Conservation (phyloP, 768 basidiomycete species). For the Lactifluus rugatus region DNA sequence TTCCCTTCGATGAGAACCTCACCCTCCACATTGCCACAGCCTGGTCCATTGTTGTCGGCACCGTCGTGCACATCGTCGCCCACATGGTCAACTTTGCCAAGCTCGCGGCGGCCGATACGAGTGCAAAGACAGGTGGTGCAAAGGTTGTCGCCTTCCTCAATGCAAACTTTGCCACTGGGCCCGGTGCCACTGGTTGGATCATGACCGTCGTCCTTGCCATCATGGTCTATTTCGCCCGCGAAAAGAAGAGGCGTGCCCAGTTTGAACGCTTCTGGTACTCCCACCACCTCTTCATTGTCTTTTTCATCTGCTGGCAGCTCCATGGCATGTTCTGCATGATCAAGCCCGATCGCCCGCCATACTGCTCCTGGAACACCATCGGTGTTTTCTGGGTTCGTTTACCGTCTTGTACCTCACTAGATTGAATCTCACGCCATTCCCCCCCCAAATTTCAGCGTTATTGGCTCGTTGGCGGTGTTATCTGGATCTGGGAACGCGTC, state of each 20-base stretch:
- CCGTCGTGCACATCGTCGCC: constrained; percentile 65
- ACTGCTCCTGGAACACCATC: constrained; percentile 73
- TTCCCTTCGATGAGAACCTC: constrained; percentile 92
- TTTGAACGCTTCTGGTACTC: constrained; percentile 90
- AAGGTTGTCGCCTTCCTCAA: constrained; percentile 60
- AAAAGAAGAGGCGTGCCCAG: constrained; percentile 64
- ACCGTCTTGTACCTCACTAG: background rate
- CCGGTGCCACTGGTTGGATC: constrained; percentile 79
- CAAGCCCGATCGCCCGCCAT: constrained; percentile 79
- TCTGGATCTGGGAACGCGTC: constrained; percentile 83
- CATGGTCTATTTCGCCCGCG: constrained; percentile 81
- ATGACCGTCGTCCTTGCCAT: constrained; percentile 64
- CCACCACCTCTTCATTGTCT: constrained; percentile 82
- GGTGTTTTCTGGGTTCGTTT: constrained; percentile 89
- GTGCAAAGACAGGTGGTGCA: constrained; percentile 43
- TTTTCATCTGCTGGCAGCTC: constrained; percentile 91
- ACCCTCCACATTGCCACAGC: constrained; percentile 85
- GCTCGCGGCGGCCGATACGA: constrained; percentile 47
- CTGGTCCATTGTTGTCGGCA: constrained; percentile 79
- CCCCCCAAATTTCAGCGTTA: constrained; percentile 60
- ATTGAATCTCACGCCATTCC: constrained; percentile 6
- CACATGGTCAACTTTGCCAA: constrained; percentile 81
- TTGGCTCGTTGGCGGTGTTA: constrained; percentile 79
- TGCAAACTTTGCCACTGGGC: constrained; percentile 76
- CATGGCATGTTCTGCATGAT: constrained; percentile 98